Conservation (phyloP, 176 grass and related monocot species). For the Microstegium vimineum region DNA sequence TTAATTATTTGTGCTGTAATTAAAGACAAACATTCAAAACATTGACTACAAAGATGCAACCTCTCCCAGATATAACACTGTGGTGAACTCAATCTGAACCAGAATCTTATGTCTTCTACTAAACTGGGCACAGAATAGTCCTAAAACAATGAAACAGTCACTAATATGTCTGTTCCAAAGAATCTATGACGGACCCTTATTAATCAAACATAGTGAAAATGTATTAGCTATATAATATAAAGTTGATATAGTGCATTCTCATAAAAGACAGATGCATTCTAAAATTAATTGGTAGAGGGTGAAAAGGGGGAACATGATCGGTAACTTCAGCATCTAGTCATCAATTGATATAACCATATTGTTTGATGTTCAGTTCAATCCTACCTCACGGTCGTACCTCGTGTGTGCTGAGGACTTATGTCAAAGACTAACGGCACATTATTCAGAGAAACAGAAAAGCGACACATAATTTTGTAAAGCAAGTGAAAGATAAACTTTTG, state of each 20-base stretch:
- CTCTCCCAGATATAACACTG: not conserved
- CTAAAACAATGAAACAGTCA: not conserved
- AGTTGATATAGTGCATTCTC: not conserved
- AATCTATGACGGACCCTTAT: conserved; percentile 2
- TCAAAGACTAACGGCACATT: conserved; percentile 11
- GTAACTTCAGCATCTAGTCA: not conserved
- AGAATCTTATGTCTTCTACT: not conserved
- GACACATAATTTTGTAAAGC: not conserved
- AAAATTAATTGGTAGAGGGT: not conserved
- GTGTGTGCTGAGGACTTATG: not conserved
- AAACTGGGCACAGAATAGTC: not conserved
- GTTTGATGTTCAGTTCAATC: not conserved
- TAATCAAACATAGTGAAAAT: conserved; percentile 7
- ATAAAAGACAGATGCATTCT: not conserved
- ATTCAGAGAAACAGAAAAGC: not conserved
- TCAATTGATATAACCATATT: conserved; percentile 1
- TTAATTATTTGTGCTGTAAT: not conserved
- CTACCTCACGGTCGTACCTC: not conserved
- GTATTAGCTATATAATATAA: conserved; percentile 14
- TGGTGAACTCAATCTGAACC: not conserved
- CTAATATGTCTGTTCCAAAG: not conserved
- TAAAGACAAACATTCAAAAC: conserved; percentile 1
- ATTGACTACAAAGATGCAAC: conserved; percentile 25
- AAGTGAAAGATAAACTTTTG: conserved; percentile 1
- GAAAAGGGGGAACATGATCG: not conserved